A percentile compares a stretch with the other conserved stretches of the same genome.
Evolutionary conservation across 805 yeast species (phyloP).

Genomic region (Candida insectorum): DNA sequence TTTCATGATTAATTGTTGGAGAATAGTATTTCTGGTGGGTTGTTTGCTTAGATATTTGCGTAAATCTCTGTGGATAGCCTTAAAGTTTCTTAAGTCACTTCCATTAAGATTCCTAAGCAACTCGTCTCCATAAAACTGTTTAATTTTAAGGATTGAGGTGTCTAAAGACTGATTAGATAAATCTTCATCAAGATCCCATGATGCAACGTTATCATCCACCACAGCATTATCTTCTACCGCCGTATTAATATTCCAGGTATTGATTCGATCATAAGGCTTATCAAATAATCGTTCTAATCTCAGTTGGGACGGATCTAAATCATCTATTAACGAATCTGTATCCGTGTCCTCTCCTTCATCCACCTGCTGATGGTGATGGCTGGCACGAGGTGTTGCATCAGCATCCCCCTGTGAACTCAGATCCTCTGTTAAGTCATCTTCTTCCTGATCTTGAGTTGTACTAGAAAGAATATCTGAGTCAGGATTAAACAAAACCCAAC

Average conservation of each 20-base stretch:
- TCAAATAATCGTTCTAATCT: slow-evolving; percentile 7
- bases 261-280: slow-evolving; percentile 13
- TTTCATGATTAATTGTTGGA: slow-evolving; percentile 13
- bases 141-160: slow-evolving; percentile 11
- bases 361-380: slow-evolving; percentile 3
- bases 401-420: slow-evolving; percentile 4
- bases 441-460: slow-evolving; percentile 12
- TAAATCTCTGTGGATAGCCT: slow-evolving; percentile 17
- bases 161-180: slow-evolving; percentile 11
- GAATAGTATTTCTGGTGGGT: slow-evolving; percentile 9
- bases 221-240: too few species aligned
- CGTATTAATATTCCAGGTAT: slow-evolving; percentile 18
- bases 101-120: slow-evolving; percentile 20
- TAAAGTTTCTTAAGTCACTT: slow-evolving; percentile 23
- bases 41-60: slow-evolving; percentile 10
- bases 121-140: slow-evolving; percentile 30
- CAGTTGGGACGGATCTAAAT: slow-evolving; percentile 11
- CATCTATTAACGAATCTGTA: slow-evolving; percentile 10
- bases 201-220: slow-evolving; percentile 33
- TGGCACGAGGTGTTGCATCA: neutral
- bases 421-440: slow-evolving; percentile 2
- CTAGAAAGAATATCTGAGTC: slow-evolving; percentile 27
- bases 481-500: slow-evolving; percentile 29
- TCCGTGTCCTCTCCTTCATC: slow-evolving; percentile 10
- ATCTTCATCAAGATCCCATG: slow-evolving; percentile 34